Conservation (phyloP, 805 yeast species). For the Candida insectalens region DNA sequence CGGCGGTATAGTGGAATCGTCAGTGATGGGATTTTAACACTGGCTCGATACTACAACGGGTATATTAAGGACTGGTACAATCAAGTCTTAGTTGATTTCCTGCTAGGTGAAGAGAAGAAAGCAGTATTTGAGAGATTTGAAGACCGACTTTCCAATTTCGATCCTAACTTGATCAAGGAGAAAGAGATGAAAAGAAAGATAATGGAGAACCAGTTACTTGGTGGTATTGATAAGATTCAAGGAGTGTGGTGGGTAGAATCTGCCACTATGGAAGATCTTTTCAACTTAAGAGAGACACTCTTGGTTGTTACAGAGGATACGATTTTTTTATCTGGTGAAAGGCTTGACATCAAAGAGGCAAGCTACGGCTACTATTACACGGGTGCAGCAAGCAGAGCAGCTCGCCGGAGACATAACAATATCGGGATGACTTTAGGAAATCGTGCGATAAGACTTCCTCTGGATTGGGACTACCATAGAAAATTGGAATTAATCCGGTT, state of each 20-base stretch:
- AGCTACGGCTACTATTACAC: slow-evolving; percentile 22
- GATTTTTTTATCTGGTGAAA: no score
- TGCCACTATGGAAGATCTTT: slow-evolving; percentile 5
- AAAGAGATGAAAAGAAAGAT: slow-evolving; percentile 12
- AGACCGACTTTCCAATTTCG: slow-evolving; percentile 23
- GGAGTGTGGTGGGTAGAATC: slow-evolving; percentile 27
- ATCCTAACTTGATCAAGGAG: slow-evolving; percentile 15
- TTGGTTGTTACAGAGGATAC: slow-evolving; percentile 16
- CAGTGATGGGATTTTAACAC: slow-evolving; percentile 30
- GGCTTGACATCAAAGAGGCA: no score
- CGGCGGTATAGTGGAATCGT: slow-evolving; percentile 32
- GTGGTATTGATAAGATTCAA: slow-evolving; percentile 7
- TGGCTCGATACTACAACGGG: slow-evolving; percentile 34
- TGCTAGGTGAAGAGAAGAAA: slow-evolving; percentile 25
- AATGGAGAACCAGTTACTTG: slow-evolving; percentile 1
- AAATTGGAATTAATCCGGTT: no score
- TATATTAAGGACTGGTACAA: slow-evolving; percentile 33
- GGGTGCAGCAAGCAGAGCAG: slow-evolving; percentile 10
- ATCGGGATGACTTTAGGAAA: slow-evolving; percentile 24
- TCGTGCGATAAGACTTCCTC: slow-evolving; percentile 16
- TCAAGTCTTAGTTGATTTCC: slow-evolving; percentile 33
- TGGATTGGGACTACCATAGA: slow-evolving; percentile 6
- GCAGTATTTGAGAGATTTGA: slow-evolving; percentile 33
- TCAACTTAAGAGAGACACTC: slow-evolving; percentile 13
- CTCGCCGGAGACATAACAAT: slow-evolving; percentile 23